Conservation (phyloP, 2,329 filamentous ascomycete species). For the Chaetomiaceae sp. region DNA sequence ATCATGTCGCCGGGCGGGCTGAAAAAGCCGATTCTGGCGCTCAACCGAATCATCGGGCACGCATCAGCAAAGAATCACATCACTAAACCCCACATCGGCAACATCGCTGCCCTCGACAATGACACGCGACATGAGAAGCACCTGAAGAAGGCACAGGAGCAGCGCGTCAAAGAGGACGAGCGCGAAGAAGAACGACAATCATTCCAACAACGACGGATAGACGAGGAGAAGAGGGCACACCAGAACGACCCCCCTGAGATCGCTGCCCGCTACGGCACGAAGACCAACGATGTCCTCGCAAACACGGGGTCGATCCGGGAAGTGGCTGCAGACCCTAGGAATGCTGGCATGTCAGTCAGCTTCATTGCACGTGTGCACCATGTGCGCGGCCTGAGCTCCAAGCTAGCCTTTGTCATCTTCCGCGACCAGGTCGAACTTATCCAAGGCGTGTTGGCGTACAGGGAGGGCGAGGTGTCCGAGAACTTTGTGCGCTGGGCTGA, state of each 20-base stretch:
- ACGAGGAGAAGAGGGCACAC: constrained; percentile 33
- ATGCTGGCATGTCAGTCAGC: constrained; percentile 54
- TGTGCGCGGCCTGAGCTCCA: constrained; percentile 68
- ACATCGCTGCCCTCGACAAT: constrained; percentile 33
- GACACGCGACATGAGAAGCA: constrained; percentile 30
- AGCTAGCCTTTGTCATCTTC: constrained; percentile 80
- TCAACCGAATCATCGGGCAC: constrained; percentile 38
- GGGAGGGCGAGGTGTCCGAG: constrained; percentile 58
- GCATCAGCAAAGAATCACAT: constrained; percentile 38
- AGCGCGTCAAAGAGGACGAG: constrained; percentile 33
- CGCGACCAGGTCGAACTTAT: constrained; percentile 79
- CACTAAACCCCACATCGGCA: constrained; percentile 36
- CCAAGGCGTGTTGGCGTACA: constrained; percentile 70
- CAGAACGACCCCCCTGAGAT: constrained; percentile 30
- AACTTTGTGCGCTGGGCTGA: constrained; percentile 86
- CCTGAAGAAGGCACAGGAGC: constrained; percentile 32
- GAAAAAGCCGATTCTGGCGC: constrained; percentile 36
- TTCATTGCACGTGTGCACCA: constrained; percentile 75
- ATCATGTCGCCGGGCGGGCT: constrained; percentile 33
- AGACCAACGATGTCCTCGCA: constrained; percentile 19
- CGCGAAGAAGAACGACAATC: constrained; percentile 32
- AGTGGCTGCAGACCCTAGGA: constrained; percentile 45
- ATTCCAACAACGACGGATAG: constrained; percentile 31
- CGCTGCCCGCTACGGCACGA: constrained; percentile 31
- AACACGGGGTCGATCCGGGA: constrained; percentile 23